Evolutionary conservation across 2,329 filamentous ascomycete genomes (phyloP).

Genomic region (Teratosphaeria nubilosa): DNA sequence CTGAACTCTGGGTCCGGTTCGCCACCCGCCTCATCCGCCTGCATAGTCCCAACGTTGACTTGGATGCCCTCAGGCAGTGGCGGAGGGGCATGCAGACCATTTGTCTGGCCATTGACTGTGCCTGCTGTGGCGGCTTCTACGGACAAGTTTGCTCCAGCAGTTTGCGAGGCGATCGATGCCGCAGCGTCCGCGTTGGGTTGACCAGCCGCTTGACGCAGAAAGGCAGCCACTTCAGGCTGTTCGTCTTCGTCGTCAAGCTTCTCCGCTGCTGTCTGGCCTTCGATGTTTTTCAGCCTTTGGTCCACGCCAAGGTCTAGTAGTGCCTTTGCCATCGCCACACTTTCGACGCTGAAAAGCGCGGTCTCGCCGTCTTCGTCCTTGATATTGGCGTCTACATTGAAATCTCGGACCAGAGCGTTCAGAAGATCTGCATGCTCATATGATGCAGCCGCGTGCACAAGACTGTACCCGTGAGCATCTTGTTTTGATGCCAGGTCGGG

Average conservation of each 20-base stretch:
- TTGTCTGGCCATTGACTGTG: conserved; percentile 15
- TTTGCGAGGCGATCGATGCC: conserved; percentile 21
- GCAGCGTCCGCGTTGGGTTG: conserved; percentile 19
- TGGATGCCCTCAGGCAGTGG: conserved; percentile 65
- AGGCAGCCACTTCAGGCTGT: conserved; percentile 63
- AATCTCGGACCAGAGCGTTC: conserved; percentile 62
- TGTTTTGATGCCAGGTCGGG: conserved; percentile 68
- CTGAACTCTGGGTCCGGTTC: conserved; percentile 72
- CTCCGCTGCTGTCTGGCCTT: conserved; percentile 70
- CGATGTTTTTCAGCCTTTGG: conserved; percentile 52
- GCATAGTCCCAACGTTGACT: conserved; percentile 67
- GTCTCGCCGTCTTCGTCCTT: conserved; percentile 88
- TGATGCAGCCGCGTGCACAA: conserved; percentile 84
- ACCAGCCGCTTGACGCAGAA: conserved; percentile 42
- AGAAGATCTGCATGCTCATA: conserved; percentile 81
- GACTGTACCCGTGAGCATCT: conserved; percentile 87
- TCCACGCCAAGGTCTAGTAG: conserved; percentile 73
- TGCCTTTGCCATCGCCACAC: conserved; percentile 62
- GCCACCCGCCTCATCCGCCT: conserved; percentile 46
- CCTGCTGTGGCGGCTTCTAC: conserved; percentile 23
- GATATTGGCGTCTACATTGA: conserved; percentile 68
- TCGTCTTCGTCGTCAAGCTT: conserved; percentile 72
- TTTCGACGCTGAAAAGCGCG: conserved; percentile 87
- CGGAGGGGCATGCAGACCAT: conserved; percentile 39
- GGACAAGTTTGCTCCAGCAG: conserved; percentile 10